Base-by-base conservation (phyloP, 2,329 filamentous ascomycete species). In the Endoconidiophora polonica region DNA sequence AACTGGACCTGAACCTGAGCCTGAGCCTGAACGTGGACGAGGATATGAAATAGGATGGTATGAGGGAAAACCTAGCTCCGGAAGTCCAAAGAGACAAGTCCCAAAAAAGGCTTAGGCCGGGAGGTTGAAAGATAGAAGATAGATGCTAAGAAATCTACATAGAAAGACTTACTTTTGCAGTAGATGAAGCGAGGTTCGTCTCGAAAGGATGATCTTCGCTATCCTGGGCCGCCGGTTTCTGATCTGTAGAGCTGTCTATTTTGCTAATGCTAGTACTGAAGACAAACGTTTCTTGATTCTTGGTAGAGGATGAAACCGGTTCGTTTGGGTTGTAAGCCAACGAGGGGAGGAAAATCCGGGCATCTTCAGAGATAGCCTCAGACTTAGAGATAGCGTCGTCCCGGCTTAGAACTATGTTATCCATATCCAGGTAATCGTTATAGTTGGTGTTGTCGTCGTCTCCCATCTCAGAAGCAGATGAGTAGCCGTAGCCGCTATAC, bases 121-220 rank as follows among this genome's bases (percentile, higher is more conserved):
- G 26, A 33, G 7, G 26, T 33, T n/a, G 9, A 40, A 40, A 40
- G 38, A 40, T 16, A 9, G 38, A 40, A 24, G 42, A 22, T n/a
- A 42, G 20, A 16, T 40, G 23, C 23, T 20, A 42, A 18, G 40
- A 23, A 20, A 42, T n/a, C 7, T 23, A 26, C n/a, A 26, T 9
- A 22, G 22, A 22, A 26, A 44, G 16, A 44, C 42, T 44, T 44
- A 44, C 42, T 22, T 44, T 23, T 44, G 23, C 23, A 26, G 7
- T 26, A 44, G 42, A 29, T 22, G 42, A 44, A 44, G 42, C 42
- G 42, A 44, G 42, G 23, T 26, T 44, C 42, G 42, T 29, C 42
- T 44, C 42, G 42, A 44, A 26, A 23, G 23, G 40, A 23, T 6
- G 40, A 12, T 42, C 40, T 18, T 42, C 18, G 16, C 23, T 16